A percentile compares a stretch with the other conserved stretches of the same genome.
Conservation (phyloP, 805 yeast genomes). For the Kodamaea neixiangensis region DNA sequence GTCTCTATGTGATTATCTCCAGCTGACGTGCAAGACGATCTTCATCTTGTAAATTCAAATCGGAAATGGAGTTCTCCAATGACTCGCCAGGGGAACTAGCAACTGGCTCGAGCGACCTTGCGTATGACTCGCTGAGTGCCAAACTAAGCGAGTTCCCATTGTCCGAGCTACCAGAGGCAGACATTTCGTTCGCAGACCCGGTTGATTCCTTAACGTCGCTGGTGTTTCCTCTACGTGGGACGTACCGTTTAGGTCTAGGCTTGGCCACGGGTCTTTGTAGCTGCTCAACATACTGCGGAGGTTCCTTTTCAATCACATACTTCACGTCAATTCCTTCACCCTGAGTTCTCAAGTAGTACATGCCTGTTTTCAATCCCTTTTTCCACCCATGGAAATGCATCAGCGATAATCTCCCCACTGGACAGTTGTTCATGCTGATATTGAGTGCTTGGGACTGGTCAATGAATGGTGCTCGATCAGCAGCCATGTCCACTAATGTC, state of each 20-base stretch:
- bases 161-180: background rate
- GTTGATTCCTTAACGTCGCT: background rate
- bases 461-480: constrained; percentile 70
- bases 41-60: constrained; percentile 26
- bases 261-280: constrained; percentile 1
- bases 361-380: constrained; percentile 41
- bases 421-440: constrained; percentile 38
- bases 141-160: background rate
- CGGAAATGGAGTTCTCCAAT: constrained; percentile 50
- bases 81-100: constrained; percentile 1
- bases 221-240: background rate
- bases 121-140: background rate
- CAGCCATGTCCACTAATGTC: constrained; percentile 82
- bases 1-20: background rate
- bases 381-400: constrained; percentile 47
- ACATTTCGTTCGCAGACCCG: background rate
- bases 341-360: constrained; percentile 41
- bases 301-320: constrained; percentile 9
- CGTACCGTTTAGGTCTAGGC: constrained; percentile 8
- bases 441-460: constrained; percentile 54
- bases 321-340: constrained; percentile 7
- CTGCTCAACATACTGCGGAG: constrained; percentile 6
- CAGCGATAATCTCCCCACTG: constrained; percentile 41
- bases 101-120: background rate
- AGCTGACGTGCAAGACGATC: background rate